Base-by-base conservation (phyloP, 441 rosid genomes). In the Corymbia citriodora region DNA sequence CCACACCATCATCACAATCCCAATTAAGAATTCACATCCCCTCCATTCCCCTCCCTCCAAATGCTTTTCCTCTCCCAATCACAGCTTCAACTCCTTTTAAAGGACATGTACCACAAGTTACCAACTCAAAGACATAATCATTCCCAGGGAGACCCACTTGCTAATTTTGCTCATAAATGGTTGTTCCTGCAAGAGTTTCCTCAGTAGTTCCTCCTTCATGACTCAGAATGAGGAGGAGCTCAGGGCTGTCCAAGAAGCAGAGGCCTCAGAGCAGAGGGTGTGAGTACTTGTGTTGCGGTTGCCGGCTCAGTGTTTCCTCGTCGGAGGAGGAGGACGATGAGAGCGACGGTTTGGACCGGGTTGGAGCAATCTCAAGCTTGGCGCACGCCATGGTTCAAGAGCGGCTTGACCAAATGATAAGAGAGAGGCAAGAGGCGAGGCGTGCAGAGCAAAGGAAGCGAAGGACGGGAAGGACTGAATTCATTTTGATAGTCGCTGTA, bases 301-400 rank as follows among this genome's bases (percentile, higher is more conserved):
- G 95, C 95, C 95, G 97, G 93, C 89, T 93, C n/a, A 95, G 98
- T 55, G 94, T 94, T 68, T 96, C 98, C 33, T 96, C 98, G 10
- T 93, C 96, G 8, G 95, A 92, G 89, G 97, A 92, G 89, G 97
- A 94, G 91, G 92, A 94, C 5, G 96, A 45, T 7, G n/a, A 95
- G 81, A 94, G 93, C 94, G 94, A 89, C 15, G 87, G 87, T 55
- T 92, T 95, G 7, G 94, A 94, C 54, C 93, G 92, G 54, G 91
- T 94, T 59, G 91, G 94, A 7, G 92, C 96, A 0, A 90, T 97
- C 90, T 97, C 99, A 54, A 97, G 96, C 94, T 87, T 96, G 53
- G 94, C 98, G 52, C 99, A 97, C 87, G 97, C 96, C 91, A 93
- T 97, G 98, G 98, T 98, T 90, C 99, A 98, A 87, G 97, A 96